Evolutionary conservation across 2,329 filamentous ascomycete genomes (phyloP).

Genomic region (Aciculosporium take): DNA sequence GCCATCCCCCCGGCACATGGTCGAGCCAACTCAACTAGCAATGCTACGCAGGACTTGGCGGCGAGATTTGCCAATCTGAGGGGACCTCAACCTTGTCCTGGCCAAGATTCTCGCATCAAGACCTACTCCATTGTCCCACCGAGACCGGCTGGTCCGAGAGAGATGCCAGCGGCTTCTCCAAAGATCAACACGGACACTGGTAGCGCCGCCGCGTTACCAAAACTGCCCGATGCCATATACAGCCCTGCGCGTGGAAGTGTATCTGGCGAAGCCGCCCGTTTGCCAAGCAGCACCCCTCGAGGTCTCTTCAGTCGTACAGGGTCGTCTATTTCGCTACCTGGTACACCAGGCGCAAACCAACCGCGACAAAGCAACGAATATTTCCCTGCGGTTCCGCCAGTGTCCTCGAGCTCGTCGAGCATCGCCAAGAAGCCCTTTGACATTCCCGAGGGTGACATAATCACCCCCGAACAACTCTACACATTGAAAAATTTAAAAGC

Average conservation of each 20-base stretch:
- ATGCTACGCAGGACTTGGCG: slow-evolving; percentile 33
- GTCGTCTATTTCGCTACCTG: slow-evolving; percentile 29
- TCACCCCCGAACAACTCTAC: slow-evolving; percentile 57
- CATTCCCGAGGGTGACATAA: slow-evolving; percentile 39
- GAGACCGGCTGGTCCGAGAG: slow-evolving; percentile 32
- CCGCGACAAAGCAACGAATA: slow-evolving; percentile 19
- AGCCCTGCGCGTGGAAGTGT: slow-evolving; percentile 62
- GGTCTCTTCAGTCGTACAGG: slow-evolving; percentile 48
- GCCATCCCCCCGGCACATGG: slow-evolving; percentile 22
- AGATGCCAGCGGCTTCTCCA: slow-evolving; percentile 30
- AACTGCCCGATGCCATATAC: slow-evolving; percentile 61
- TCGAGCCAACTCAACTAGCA: slow-evolving; percentile 15
- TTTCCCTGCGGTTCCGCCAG: slow-evolving; percentile 15
- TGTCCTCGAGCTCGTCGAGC: slow-evolving; percentile 12
- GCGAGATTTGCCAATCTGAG: slow-evolving; percentile 45
- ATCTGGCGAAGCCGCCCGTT: slow-evolving; percentile 48
- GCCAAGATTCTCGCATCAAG: slow-evolving; percentile 38
- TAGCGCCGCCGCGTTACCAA: slow-evolving; percentile 45
- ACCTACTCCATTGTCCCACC: slow-evolving; percentile 30
- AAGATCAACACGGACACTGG: slow-evolving; percentile 34
- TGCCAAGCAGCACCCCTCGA: slow-evolving; percentile 50
- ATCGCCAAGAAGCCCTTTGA: slow-evolving; percentile 28
- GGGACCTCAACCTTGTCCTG: slow-evolving; percentile 23
- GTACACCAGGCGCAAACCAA: slow-evolving; percentile 15
- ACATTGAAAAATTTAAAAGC: slow-evolving; percentile 46